A percentile compares a stretch with the other conserved stretches of the same genome.
Conservation (phyloP, 257 asterid genomes). For the Henckelia pumila region DNA sequence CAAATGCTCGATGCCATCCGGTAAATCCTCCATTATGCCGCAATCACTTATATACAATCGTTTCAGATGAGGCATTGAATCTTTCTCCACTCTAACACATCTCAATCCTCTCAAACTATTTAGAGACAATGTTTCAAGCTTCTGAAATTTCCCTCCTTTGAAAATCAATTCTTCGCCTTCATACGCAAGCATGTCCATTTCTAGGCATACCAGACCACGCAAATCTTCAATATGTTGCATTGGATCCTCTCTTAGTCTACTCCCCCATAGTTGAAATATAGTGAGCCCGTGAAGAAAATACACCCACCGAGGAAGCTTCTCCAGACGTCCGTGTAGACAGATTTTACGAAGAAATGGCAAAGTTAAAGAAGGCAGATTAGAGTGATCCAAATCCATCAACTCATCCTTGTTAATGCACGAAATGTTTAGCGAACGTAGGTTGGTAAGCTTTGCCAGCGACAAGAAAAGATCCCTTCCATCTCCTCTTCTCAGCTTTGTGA, state of each 20-base stretch:
- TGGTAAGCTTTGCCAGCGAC: constrained; percentile 24
- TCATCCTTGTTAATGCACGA: not conserved
- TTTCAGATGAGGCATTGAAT: constrained; percentile 25
- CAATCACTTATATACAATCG: not conserved
- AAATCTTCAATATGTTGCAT: constrained; percentile 18
- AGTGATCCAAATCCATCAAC: constrained; percentile 20
- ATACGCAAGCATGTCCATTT: not conserved
- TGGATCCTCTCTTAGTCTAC: constrained; percentile 12
- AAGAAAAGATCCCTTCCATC: too few relatives aligned
- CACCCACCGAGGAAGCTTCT: constrained; percentile 29
- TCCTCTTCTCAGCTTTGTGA: constrained; percentile 26
- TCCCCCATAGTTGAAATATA: not conserved
- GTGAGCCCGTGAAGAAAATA: constrained; percentile 19
- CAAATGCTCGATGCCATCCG: not conserved
- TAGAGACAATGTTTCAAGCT: not conserved
- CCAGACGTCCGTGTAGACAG: constrained; percentile 1
- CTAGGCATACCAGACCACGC: constrained; percentile 8
- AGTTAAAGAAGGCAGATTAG: not conserved
- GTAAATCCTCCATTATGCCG: not conserved
- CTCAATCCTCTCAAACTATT: not conserved
- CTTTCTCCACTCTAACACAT: constrained; percentile 20
- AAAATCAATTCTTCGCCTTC: constrained; percentile 23
- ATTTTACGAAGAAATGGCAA: constrained; percentile 17
- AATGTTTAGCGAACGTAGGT: constrained; percentile 2
- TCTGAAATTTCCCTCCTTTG: constrained; percentile 12